Conservation (phyloP, 169 alveolate species). For the Plasmodium gallinaceum region DNA sequence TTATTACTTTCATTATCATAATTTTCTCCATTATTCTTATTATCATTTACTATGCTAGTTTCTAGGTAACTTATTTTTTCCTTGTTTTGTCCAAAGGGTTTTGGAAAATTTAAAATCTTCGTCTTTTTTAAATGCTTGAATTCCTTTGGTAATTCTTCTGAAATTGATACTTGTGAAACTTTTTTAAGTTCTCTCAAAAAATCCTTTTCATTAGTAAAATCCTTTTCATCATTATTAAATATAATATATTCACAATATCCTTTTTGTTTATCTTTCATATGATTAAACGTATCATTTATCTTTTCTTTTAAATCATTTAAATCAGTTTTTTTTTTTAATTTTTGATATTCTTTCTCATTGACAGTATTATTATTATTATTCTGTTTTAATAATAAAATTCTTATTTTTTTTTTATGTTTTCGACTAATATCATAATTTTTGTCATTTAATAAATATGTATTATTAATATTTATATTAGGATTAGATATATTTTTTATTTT, state of each 20-base stretch:
- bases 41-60: not conserved
- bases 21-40: not conserved
- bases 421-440: not conserved
- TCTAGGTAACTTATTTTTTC: not conserved
- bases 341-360: not conserved
- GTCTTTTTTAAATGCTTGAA: not conserved
- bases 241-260: not conserved
- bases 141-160: conserved; percentile 23
- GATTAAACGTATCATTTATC: not conserved
- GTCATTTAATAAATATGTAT: not conserved
- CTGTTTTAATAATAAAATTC: no score
- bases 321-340: not conserved
- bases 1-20: not conserved
- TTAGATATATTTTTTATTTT: conserved; percentile 36
- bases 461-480: conserved; percentile 9
- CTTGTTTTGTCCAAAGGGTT: not conserved
- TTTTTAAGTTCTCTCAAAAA: not conserved
- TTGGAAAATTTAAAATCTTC: not conserved
- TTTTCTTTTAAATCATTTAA: not conserved
- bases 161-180: conserved; percentile 12
- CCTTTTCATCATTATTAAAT: conserved; percentile 7
- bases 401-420: not conserved
- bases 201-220: not conserved
- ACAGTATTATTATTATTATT: not conserved
- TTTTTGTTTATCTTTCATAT: not conserved